Evolutionary conservation across 495 filamentous ascomycete genomes (phyloP), one percentile per base, ranked within the genome.

Genomic region (Melanomma pulvis-pyrius): DNA sequence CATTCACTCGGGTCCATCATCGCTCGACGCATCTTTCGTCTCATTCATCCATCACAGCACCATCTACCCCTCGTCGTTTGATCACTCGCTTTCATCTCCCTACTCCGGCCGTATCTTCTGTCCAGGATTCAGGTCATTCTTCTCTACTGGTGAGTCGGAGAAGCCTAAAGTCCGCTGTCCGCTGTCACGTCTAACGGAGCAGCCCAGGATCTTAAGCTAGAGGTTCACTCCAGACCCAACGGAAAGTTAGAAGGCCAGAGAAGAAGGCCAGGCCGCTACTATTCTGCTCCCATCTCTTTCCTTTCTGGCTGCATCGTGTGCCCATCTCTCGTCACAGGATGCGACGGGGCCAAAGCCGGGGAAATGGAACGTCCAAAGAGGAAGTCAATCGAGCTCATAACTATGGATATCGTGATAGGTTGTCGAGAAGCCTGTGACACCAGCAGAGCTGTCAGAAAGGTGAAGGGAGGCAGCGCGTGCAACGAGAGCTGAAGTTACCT

Each of bases 381-480:
- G 12, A 12, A 44, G n/a, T 12, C 13, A n/a, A 44, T 44, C 4
- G n/a, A 44, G 39, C n/a, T 44, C 39, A 17, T 15, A 15, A 44
- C 17, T 6, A 17, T 15, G 17, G n/a, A 7, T 15, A 44, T 44
- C 39, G 39, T 44, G 39, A 44, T 15, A 44, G 8, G 2, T 44
- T 6, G 39, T n/a, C 13, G 39, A 44, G 13, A 13, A 24, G 24
- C 29, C 30, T 25, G n/a, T 32, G 53, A 57, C 21, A 39, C 17
- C 26, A n/a, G 13, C 17, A 39, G 15, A 32, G 8, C 53, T 24
- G 19, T 2, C 2, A 29, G 25, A 32, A 24, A 21, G 15, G 7
- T 24, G 15, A 26, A 48, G 36, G 22, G 5, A 47, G 15, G 56
- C 41, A 22, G 56, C 56, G 56, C 41, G 56, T 59, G 56, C 56